phyloP scores from a whole-genome alignment of 106 monocot species.

The Agapanthus africanus region DNA sequence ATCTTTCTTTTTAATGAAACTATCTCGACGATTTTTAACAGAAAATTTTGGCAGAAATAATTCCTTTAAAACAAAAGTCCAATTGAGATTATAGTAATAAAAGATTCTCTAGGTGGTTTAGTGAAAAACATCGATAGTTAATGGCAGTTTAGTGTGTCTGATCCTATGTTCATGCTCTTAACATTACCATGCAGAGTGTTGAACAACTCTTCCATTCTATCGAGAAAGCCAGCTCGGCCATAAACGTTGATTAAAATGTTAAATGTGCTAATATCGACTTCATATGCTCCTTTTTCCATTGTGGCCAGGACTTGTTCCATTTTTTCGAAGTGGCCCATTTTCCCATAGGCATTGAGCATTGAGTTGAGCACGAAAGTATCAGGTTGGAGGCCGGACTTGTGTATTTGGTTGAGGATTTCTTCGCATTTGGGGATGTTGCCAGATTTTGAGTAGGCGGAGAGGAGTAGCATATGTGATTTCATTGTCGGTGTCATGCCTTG shows the following conservation, averaged over 20 bases:
- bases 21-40: no score
- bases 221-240: constrained; percentile 60
- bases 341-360: constrained; percentile 79
- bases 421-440: constrained; percentile 76
- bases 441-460: constrained; percentile 74
- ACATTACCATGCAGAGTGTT: constrained; percentile 15
- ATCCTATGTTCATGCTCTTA: no score
- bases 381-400: constrained; percentile 63
- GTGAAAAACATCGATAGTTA: no score
- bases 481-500: constrained; percentile 73
- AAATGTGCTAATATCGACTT: constrained; percentile 69
- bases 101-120: no score
- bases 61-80: no score
- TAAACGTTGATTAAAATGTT: constrained; percentile 82
- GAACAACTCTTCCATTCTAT: constrained; percentile 72
- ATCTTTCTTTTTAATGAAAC: no score
- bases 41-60: no score
- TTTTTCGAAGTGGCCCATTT: constrained; percentile 48
- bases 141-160: no score
- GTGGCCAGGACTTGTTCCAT: constrained; percentile 63
- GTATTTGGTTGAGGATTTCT: constrained; percentile 73
- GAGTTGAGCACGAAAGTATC: constrained; percentile 79
- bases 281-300: constrained; percentile 42
- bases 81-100: no score
- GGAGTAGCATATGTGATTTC: constrained; percentile 95